A percentile compares a stretch with the other conserved stretches of the same genome.
Conservation (phyloP, 1,139 yeast genomes). For the Taphrina confusa region DNA sequence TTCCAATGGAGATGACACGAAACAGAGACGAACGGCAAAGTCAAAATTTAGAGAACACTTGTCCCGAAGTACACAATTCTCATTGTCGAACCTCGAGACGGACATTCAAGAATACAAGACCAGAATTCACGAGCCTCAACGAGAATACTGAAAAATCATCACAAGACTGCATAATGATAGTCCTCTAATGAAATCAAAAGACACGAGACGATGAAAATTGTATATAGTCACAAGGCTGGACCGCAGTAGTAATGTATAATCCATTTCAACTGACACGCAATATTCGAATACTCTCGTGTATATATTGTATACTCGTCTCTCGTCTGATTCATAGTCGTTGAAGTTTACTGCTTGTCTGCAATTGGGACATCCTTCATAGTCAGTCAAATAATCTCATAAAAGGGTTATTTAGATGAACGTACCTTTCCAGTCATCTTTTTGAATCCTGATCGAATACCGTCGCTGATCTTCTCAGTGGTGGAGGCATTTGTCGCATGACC, state of each 20-base stretch:
- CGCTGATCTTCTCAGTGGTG: conserved; percentile 35
- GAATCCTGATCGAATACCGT: conserved; percentile 34
- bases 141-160: too few species aligned
- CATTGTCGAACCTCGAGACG: not conserved
- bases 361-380: conserved; percentile 15
- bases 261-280: too few species aligned
- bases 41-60: conserved; percentile 7
- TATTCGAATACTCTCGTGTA: too few species aligned
- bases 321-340: not conserved
- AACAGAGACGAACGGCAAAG: not conserved
- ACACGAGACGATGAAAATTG: too few species aligned
- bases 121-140: not conserved
- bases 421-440: conserved; percentile 36
- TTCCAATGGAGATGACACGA: too few species aligned
- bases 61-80: not conserved
- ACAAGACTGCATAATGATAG: too few species aligned
- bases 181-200: too few species aligned
- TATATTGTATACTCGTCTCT: too few species aligned
- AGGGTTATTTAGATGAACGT: not conserved
- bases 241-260: too few species aligned
- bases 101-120: not conserved
- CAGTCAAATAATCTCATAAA: not conserved
- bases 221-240: too few species aligned
- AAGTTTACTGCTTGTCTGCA: conserved; percentile 29
- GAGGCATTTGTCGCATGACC: conserved; percentile 34